Base-by-base conservation (phyloP, 805 yeast genomes). In the Cyberlindnera galapagoensis region DNA sequence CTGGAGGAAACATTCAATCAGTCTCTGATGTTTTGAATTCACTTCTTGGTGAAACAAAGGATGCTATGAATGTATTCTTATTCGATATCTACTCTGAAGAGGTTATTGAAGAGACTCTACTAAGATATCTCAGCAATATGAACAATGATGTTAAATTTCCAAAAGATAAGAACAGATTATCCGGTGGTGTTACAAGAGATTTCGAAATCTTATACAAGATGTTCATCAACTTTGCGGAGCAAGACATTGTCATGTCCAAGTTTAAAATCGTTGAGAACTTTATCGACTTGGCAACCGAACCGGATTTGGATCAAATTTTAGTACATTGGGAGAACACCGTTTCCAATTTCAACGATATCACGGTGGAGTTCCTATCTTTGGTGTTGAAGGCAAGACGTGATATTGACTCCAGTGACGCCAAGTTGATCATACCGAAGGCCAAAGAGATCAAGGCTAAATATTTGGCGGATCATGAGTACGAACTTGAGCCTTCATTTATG, bases 1-100 rank as follows among this genome's bases (percentile, higher is more conserved):
- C 24, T 21, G 76, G 76, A 13, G 64, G 61, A 21, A 69, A 71
- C 53, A 73, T 81, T 1, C 70, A 71, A 38, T 76, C 72, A 39
- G 74, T 82, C 19, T 68, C 73, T 3, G 86, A 78, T 43, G 85
- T 95, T 0, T 62, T 83, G n/a, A 67, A 62, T 23, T 95, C 85
- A 47, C 85, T 81, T 54, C 61, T 81, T 54, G 66, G 63, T 13
- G 95, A 85, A 36, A 67, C 81, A 30, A 61, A 74, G 44, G 64
- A 56, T 20, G 64, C 64, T 21, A 57, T 75, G 63, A 68, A 73
- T 36, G 61, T 65, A n/a, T 68, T 71, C 33, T 56, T 77, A 23
- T 73, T 69, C 47, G 76, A 68, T 21, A 63, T 73, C 12, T 60
- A 76, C 33, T 49, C 71, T 7, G 81, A 74, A 31, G 69, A 68